Evolutionary conservation across 345 rosid genomes (phyloP).

Genomic region (Eucalyptus viminalis): DNA sequence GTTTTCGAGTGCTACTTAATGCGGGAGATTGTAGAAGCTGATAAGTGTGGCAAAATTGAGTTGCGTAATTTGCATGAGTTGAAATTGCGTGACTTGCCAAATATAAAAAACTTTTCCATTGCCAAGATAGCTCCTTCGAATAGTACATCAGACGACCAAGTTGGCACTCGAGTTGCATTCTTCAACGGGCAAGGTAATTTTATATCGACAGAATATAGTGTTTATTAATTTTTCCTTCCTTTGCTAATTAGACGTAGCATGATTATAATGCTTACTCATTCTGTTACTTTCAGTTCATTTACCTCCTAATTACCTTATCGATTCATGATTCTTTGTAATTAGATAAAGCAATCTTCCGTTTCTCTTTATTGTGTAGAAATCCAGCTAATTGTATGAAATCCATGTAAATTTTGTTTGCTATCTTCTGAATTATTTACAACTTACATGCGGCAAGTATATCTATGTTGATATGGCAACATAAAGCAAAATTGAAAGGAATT

Average conservation of each 20-base stretch:
- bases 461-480: not conserved
- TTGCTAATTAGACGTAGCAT: not conserved
- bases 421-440: not conserved
- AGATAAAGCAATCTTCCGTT: not conserved
- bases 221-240: not conserved
- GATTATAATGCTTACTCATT: not conserved
- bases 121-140: too few relatives aligned
- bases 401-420: not conserved
- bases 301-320: not conserved
- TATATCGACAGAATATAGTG: not conserved
- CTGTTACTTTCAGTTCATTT: not conserved
- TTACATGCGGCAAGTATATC: not conserved
- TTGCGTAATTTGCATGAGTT: too few relatives aligned
- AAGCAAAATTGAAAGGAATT: not conserved
- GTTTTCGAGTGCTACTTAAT: too few relatives aligned
- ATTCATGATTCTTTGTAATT: not conserved
- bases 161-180: not conserved
- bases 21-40: too few relatives aligned
- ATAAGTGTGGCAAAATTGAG: too few relatives aligned
- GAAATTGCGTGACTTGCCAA: too few relatives aligned
- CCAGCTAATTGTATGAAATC: not conserved
- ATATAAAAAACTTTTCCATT: too few relatives aligned
- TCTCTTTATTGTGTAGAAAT: not conserved
- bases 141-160: not conserved
- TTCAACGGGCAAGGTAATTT: not conserved